These are phyloP conservation scores for Stevia rebaudiana DNA, from an alignment of 140 eudicot species.

Conservation along the genomic window DNA sequence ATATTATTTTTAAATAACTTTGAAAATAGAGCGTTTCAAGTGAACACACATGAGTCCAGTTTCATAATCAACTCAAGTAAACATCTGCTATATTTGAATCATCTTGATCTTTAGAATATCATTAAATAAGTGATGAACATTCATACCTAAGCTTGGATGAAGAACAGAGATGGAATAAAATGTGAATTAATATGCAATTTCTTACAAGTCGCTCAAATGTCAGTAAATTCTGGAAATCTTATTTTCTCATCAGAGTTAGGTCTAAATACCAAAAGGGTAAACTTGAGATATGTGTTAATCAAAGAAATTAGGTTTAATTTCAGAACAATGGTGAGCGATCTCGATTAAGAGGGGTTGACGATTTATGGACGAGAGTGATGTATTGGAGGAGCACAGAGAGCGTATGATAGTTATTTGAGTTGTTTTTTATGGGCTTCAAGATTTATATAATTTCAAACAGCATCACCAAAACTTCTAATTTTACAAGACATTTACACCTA, in stretches of 20 bases:
- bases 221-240: background rate
- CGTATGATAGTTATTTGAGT: background rate
- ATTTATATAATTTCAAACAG: background rate
- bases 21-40: conserved; percentile 1
- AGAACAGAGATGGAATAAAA: background rate
- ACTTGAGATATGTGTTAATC: background rate
- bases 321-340: background rate
- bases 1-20: background rate
- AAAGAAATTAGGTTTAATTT: background rate
- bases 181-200: background rate
- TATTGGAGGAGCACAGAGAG: background rate
- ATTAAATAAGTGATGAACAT: background rate
- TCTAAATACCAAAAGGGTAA: background rate
- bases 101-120: no score
- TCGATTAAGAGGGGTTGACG: background rate
- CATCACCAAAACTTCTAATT: background rate
- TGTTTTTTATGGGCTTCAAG: background rate
- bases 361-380: background rate
- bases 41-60: background rate
- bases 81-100: background rate
- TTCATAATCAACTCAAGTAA: conserved; percentile 2
- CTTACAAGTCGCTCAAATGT: background rate
- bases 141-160: background rate
- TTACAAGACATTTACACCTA: background rate
- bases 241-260: background rate